phyloP scores from a whole-genome alignment of 495 filamentous ascomycete species.

The Tetracladium marchalianum region DNA sequence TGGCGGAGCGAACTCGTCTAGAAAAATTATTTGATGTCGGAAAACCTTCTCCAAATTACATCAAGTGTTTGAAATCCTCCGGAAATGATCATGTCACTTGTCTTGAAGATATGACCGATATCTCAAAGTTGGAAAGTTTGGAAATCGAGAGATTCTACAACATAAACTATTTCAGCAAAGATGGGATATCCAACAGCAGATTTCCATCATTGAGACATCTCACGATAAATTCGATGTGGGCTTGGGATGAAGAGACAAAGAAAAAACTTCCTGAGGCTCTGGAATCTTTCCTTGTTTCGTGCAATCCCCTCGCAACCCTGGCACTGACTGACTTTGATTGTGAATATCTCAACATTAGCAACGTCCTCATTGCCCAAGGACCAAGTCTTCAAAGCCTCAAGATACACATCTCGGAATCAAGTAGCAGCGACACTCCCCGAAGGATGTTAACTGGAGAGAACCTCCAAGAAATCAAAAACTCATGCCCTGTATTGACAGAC shows the following conservation, averaged over 20 bases:
- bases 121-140: not conserved
- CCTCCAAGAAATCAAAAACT: not conserved
- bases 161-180: not conserved
- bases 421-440: not conserved
- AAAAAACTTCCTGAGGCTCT: not conserved
- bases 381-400: not conserved
- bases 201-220: not conserved
- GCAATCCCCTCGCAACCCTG: not conserved
- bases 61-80: not conserved
- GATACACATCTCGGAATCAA: not conserved
- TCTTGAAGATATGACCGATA: not conserved
- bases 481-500: not conserved
- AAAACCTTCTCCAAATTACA: not conserved
- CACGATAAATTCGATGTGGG: not conserved
- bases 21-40: not conserved
- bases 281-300: not conserved
- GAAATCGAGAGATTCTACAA: not conserved
- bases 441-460: not conserved
- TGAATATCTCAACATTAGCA: too few relatives aligned
- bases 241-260: not conserved
- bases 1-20: not conserved
- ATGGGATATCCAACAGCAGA: not conserved
- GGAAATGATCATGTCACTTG: too few relatives aligned
- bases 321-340: not conserved
- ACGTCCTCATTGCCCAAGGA: not conserved